Conservation (phyloP, 345 rosid genomes). For the Viola odorata region DNA sequence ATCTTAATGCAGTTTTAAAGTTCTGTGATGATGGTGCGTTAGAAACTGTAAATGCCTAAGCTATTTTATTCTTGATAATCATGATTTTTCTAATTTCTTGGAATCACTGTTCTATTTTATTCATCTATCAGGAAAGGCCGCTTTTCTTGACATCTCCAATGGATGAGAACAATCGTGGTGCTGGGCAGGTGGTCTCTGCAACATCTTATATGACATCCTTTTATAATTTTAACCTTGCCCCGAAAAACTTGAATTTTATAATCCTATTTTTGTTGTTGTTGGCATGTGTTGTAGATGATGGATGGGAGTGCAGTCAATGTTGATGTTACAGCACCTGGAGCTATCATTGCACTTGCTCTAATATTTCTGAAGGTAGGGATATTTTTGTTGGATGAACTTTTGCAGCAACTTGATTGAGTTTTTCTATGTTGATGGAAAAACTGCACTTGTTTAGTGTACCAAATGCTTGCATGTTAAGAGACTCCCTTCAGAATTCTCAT, state of each 20-base stretch:
- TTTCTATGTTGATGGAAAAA: too few relatives aligned
- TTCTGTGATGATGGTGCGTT: not conserved
- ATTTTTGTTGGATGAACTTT: not conserved
- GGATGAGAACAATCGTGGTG: constrained; percentile 59
- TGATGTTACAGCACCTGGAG: constrained; percentile 98
- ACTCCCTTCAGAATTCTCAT: too few relatives aligned
- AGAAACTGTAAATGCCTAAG: constrained; percentile 6
- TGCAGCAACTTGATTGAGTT: too few relatives aligned
- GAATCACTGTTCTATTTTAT: constrained; percentile 12
- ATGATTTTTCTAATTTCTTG: constrained; percentile 14
- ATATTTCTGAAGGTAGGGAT: constrained; percentile 81
- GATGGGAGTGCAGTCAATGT: constrained; percentile 72
- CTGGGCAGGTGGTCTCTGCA: constrained; percentile 60
- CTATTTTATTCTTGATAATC: constrained; percentile 3
- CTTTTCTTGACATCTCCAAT: constrained; percentile 37
- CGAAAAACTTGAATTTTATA: not conserved
- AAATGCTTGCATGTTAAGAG: too few relatives aligned
- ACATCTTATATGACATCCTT: constrained; percentile 14
- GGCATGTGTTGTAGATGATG: constrained; percentile 53
- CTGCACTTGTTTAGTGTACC: too few relatives aligned
- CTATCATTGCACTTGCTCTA: constrained; percentile 78
- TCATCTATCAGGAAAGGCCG: constrained; percentile 54
- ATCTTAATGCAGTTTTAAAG: constrained; percentile 3
- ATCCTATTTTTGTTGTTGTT: not conserved
- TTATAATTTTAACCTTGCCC: not conserved